These are phyloP conservation scores for Wickerhamiella allomyrinae DNA, from an alignment of 805 yeast genomes.

Conservation along the genomic window DNA sequence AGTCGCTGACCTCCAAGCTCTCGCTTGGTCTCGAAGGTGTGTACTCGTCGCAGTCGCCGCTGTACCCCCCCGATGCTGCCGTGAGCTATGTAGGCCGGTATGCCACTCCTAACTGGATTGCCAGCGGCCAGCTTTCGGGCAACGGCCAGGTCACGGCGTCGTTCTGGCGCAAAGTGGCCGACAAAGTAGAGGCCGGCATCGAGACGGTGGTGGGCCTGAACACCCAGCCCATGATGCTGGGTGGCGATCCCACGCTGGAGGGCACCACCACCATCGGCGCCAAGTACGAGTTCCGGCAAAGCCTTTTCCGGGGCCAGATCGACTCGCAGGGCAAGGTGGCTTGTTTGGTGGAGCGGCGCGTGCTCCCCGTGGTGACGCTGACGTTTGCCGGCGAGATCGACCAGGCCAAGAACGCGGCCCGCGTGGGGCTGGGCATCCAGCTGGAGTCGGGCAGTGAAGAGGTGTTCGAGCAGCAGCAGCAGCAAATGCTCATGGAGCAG, in stretches of 20 bases:
- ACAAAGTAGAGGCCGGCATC: slow-evolving; percentile 87
- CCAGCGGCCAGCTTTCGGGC: slow-evolving; percentile 84
- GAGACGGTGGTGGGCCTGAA: slow-evolving; percentile 45
- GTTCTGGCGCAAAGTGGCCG: slow-evolving; percentile 87
- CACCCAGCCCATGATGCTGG: slow-evolving; percentile 54
- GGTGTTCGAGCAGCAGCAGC: slow-evolving; percentile 44
- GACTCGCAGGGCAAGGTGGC: slow-evolving; percentile 85
- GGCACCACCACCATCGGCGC: slow-evolving; percentile 92
- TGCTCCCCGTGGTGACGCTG: slow-evolving; percentile 79
- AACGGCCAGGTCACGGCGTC: slow-evolving; percentile 82
- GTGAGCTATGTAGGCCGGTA: slow-evolving; percentile 83
- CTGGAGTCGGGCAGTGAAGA: slow-evolving; percentile 92
- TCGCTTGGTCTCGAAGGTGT: slow-evolving; percentile 87
- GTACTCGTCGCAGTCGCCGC: slow-evolving; percentile 53
- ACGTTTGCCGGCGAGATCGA: slow-evolving; percentile 87
- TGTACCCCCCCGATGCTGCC: slow-evolving; percentile 80
- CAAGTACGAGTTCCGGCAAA: slow-evolving; percentile 94
- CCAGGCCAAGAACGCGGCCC: slow-evolving; percentile 64
- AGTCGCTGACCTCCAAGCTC: slow-evolving; percentile 69
- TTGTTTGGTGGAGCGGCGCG: slow-evolving; percentile 82
- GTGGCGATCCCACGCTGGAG: slow-evolving; percentile 71
- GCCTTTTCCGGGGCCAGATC: slow-evolving; percentile 87
- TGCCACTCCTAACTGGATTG: slow-evolving; percentile 79
- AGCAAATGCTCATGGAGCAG: slow-evolving; percentile 12
- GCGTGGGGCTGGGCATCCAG: slow-evolving; percentile 87